Percentiles rank a stretch among this genome's conserved stretches.
phyloP scores from a whole-genome alignment of 495 filamentous ascomycete species.

The Penicillium maclennaniae region DNA sequence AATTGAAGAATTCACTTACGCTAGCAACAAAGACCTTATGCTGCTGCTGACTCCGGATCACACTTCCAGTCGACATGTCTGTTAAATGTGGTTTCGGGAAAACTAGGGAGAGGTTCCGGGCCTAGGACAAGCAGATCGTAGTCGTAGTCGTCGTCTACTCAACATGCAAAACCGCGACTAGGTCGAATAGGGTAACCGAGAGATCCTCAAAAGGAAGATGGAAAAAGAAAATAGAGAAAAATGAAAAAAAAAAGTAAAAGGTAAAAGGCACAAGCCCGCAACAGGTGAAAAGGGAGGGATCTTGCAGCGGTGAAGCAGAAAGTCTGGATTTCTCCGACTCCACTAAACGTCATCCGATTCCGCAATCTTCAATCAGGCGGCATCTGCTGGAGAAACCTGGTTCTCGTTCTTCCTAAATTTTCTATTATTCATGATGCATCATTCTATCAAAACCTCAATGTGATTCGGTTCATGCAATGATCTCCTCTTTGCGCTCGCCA shows the following conservation, averaged over 20 bases:
- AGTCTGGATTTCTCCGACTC: constrained; percentile 18
- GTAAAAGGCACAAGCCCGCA: not conserved
- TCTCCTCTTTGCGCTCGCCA: not conserved
- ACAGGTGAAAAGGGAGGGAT: constrained; percentile 2
- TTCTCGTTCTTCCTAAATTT: not conserved
- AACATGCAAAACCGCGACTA: constrained; percentile 2
- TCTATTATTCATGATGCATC: not conserved
- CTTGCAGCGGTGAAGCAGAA: constrained; percentile 11
- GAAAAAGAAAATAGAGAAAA: constrained; percentile 5
- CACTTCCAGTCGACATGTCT: constrained; percentile 22
- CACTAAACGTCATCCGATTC: constrained; percentile 21
- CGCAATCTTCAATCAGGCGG: not conserved
- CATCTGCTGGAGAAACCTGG: not conserved
- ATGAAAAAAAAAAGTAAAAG: constrained; percentile 2
- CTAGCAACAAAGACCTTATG: constrained; percentile 30
- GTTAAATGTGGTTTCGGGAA: constrained; percentile 15
- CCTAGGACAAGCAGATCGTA: constrained; percentile 8
- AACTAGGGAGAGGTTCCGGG: constrained; percentile 22
- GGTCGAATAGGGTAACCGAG: constrained; percentile 1
- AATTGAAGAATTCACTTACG: constrained; percentile 17
- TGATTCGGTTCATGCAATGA: not conserved
- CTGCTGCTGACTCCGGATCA: constrained; percentile 18
- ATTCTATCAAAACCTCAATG: constrained; percentile 4
- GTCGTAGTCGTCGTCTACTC: not conserved
- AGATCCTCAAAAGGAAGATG: constrained; percentile 3